phyloP scores from a whole-genome alignment of 2,329 filamentous ascomycete genomes.

The Magnaporthiopsis incrustans region DNA sequence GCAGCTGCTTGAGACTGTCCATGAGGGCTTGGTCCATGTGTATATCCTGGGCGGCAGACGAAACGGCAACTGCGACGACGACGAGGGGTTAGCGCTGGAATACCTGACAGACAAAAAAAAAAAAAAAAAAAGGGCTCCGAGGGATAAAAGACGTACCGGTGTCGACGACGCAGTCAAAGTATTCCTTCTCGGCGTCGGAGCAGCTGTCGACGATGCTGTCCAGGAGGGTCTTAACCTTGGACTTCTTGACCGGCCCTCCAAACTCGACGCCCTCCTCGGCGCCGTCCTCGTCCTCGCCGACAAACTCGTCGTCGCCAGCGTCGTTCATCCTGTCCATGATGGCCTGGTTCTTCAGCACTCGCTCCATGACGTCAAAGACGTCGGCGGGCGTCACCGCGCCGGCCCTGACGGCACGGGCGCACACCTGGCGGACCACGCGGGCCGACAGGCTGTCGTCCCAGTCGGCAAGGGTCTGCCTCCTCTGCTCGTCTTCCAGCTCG shows the following conservation, averaged over 20 bases:
- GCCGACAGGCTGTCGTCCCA: not conserved
- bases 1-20: conserved; percentile 1
- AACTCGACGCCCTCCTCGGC: not conserved
- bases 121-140: too few species aligned
- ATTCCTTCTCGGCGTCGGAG: not conserved
- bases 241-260: not conserved
- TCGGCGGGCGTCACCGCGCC: not conserved
- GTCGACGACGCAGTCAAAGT: conserved; percentile 2
- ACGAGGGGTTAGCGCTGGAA: not conserved
- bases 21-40: conserved; percentile 3
- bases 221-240: not conserved
- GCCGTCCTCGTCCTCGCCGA: not conserved
- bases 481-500: not conserved
- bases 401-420: conserved; percentile 2
- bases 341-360: not conserved
- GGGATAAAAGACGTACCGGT: not conserved
- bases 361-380: conserved; percentile 6
- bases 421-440: conserved; percentile 2
- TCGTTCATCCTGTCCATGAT: conserved; percentile 4
- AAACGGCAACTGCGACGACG: not conserved
- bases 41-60: not conserved
- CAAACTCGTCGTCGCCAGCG: not conserved
- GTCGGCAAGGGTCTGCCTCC: conserved; percentile 1
- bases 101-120: too few species aligned
- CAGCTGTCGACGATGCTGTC: not conserved